Conservation (phyloP, 1,284 basidiomycete genomes). For the Microstroma glucosiphilum region DNA sequence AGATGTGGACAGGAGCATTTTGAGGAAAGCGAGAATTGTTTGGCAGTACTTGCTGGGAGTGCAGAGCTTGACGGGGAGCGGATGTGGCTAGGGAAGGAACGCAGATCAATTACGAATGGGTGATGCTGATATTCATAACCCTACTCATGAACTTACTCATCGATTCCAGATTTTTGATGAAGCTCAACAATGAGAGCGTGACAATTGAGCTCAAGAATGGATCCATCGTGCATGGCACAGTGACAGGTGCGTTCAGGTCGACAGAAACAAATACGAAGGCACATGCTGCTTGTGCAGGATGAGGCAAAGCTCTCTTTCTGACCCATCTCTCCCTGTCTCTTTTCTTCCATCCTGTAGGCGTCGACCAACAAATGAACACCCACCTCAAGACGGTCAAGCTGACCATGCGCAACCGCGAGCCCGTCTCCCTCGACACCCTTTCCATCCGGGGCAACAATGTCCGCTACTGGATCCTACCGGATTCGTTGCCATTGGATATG, state of each 20-base stretch:
- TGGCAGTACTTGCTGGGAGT: too few species aligned
- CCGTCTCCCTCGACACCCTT: conserved; percentile 58
- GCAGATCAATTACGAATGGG: neutral
- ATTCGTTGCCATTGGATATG: conserved; percentile 91
- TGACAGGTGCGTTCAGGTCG: conserved; percentile 66
- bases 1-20: too few species aligned
- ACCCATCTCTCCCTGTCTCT: neutral
- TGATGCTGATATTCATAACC: conserved; percentile 1
- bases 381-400: conserved; percentile 95
- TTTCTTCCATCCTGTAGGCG: conserved; percentile 27
- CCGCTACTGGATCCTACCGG: conserved; percentile 87
- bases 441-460: conserved; percentile 55
- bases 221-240: conserved; percentile 88
- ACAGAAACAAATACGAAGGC: neutral
- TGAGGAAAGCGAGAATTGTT: too few species aligned
- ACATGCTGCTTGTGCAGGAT: neutral
- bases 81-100: too few species aligned
- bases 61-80: too few species aligned
- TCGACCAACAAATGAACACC: conserved; percentile 71
- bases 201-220: conserved; percentile 98
- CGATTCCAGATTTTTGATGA: conserved; percentile 83
- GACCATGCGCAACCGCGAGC: conserved; percentile 77
- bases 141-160: neutral
- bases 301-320: conserved; percentile 8
- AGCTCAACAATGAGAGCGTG: conserved; percentile 98